Percentiles rank a stretch among this genome's conserved stretches.
Evolutionary conservation across 768 basidiomycete genomes (phyloP).

Genomic region (Clitopilus hobsonii): DNA sequence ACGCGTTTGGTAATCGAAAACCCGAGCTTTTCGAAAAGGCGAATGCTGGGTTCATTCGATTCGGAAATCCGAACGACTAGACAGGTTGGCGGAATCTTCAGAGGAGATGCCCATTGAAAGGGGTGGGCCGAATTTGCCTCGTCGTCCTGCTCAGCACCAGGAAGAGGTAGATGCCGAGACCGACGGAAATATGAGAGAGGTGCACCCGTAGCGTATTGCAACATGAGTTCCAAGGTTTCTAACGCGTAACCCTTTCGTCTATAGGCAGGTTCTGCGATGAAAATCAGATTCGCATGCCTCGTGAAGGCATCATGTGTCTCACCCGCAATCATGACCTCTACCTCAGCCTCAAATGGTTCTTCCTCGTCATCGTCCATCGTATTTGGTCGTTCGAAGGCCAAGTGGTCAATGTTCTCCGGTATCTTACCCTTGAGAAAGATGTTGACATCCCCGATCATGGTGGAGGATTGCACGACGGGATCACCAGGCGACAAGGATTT

Average conservation of each 20-base stretch:
- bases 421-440: slow-evolving; percentile 68
- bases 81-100: slow-evolving; percentile 36
- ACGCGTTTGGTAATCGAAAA: slow-evolving; percentile 65
- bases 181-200: slow-evolving; percentile 20
- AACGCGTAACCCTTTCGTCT: slow-evolving; percentile 65
- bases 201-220: slow-evolving; percentile 60
- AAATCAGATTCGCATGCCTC: neutral
- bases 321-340: slow-evolving; percentile 94
- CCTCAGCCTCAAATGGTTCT: slow-evolving; percentile 65
- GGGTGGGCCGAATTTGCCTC: slow-evolving; percentile 14
- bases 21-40: slow-evolving; percentile 72
- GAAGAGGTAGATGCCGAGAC: neutral
- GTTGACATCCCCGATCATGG: slow-evolving; percentile 93
- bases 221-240: slow-evolving; percentile 59
- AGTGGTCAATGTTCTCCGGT: slow-evolving; percentile 6
- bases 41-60: slow-evolving; percentile 64
- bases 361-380: slow-evolving; percentile 23
- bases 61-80: slow-evolving; percentile 72
- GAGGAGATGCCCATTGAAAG: slow-evolving; percentile 19
- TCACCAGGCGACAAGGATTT: slow-evolving; percentile 20
- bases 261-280: slow-evolving; percentile 50
- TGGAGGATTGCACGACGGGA: slow-evolving; percentile 29
- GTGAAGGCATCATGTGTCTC: slow-evolving; percentile 7
- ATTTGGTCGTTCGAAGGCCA: slow-evolving; percentile 9
- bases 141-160: neutral